A percentile compares a stretch with the other conserved stretches of the same genome.
Evolutionary conservation across 108 stramenopile genomes (phyloP).

Genomic region (Nitzschia putrida): DNA sequence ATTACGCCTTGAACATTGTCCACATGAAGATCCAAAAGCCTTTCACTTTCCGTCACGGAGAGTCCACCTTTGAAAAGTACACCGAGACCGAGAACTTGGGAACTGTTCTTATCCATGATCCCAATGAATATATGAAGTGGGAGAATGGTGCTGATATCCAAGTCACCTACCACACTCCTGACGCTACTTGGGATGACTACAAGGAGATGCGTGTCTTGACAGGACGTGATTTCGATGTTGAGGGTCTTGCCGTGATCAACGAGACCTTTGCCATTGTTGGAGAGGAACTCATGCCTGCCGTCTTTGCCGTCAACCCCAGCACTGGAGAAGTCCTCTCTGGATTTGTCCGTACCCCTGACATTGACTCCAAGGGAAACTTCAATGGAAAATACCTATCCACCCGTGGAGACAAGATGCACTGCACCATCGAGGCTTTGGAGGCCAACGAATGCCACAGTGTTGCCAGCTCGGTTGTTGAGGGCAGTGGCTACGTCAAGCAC

Average conservation of each 20-base stretch:
- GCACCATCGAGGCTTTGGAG: constrained; percentile 35
- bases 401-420: constrained; percentile 48
- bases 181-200: constrained; percentile 39
- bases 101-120: constrained; percentile 37
- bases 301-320: constrained; percentile 38
- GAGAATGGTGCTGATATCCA: constrained; percentile 50
- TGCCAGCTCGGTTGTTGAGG: constrained; percentile 28
- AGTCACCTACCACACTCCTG: constrained; percentile 34
- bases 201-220: constrained; percentile 39
- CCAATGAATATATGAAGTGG: constrained; percentile 38
- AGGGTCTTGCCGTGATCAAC: constrained; percentile 46
- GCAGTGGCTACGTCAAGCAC: constrained; percentile 28
- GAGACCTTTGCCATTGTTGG: constrained; percentile 39
- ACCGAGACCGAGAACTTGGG: constrained; percentile 33
- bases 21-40: constrained; percentile 49
- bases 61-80: constrained; percentile 43
- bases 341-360: constrained; percentile 47
- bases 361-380: constrained; percentile 29
- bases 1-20: constrained; percentile 45
- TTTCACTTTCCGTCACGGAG: constrained; percentile 47
- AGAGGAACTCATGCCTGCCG: constrained; percentile 47
- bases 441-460: constrained; percentile 25
- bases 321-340: constrained; percentile 36
- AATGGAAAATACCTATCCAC: constrained; percentile 34
- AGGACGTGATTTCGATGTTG: constrained; percentile 46